A percentile compares a stretch with the other conserved stretches of the same genome.
phyloP scores from a whole-genome alignment of 768 basidiomycete genomes.

The Suillus fuscotomentosus region DNA sequence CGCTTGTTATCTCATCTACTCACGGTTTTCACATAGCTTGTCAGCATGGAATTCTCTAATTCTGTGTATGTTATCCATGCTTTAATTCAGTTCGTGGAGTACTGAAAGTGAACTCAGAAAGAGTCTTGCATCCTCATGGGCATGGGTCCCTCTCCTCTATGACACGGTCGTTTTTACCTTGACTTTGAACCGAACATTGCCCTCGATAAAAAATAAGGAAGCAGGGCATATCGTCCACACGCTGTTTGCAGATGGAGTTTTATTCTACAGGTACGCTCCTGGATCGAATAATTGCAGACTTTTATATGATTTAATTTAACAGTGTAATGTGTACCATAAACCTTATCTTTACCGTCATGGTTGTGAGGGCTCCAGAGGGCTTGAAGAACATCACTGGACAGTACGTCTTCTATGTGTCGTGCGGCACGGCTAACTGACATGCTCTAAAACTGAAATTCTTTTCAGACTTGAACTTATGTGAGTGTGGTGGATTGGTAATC shows the following conservation, averaged over 20 bases:
- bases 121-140: constrained; percentile 32
- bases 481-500: not conserved
- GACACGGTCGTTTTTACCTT: constrained; percentile 36
- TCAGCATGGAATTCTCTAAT: constrained; percentile 36
- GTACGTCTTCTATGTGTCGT: constrained; percentile 11
- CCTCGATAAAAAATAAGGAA: constrained; percentile 16
- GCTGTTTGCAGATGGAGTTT: constrained; percentile 29
- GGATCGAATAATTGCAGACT: not conserved
- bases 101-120: constrained; percentile 11
- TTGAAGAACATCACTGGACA: constrained; percentile 38
- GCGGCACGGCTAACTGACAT: not conserved
- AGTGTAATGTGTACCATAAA: constrained; percentile 41
- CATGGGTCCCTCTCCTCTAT: constrained; percentile 40
- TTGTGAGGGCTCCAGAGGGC: constrained; percentile 25
- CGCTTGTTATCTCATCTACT: constrained; percentile 22
- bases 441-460: not conserved
- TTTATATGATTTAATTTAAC: not conserved
- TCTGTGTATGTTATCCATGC: constrained; percentile 16
- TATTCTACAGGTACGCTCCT: constrained; percentile 34
- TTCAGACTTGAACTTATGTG: constrained; percentile 1
- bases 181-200: constrained; percentile 31
- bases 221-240: constrained; percentile 21
- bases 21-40: constrained; percentile 31
- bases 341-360: constrained; percentile 38
- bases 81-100: not conserved